Evolutionary conservation across 306 rosid species (phyloP), one percentile per base, ranked within the genome.

Genomic region (Prunus padus): DNA sequence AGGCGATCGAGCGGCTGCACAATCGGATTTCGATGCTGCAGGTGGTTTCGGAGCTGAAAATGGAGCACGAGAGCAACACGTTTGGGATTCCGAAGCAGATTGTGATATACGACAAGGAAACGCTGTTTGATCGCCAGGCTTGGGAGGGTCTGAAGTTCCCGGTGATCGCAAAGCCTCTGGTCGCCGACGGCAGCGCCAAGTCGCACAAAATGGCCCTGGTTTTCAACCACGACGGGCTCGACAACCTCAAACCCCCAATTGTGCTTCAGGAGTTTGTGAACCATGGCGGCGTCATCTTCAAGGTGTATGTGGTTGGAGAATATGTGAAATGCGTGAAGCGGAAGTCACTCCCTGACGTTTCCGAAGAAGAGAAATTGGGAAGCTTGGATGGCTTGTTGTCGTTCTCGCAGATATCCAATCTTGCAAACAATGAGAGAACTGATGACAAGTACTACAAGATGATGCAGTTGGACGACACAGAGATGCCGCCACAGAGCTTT

Each of bases 61-160:
- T 85, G 25, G 96, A 78, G 44, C 77, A 82, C 64, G 79, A 69
- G 42, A 72, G 40, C 44, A 89, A 89, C 28, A 85, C 97, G 62
- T 93, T 91, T 25, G 98, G 98, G 83, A 87, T 93, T 83, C 98
- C 98, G 3, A 88, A 91, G 84, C 98, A 93, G 86, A 89, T 91
- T 69, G 96, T 89, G 15, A 87, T 93, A 54, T 91, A 89, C 65
- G 98, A 93, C 75, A 88, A 81, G 79, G 93, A 88, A 54, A 88
- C 95, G 0, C 86, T 93, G 4, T 57, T 81, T 26, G 96, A 91
- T 59, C 80, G 76, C 0, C 93, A 76, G 68, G 83, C 89, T 0
- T 88, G 92, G 87, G 97, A 86, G 78, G 81, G 79, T 1, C 73
- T 93, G 45, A 93, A 88, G 87, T 91, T 91, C 49, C 98, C 98